Evolutionary conservation across 2,329 filamentous ascomycete species (phyloP).

Genomic region (Sarocladiaceae sp.): DNA sequence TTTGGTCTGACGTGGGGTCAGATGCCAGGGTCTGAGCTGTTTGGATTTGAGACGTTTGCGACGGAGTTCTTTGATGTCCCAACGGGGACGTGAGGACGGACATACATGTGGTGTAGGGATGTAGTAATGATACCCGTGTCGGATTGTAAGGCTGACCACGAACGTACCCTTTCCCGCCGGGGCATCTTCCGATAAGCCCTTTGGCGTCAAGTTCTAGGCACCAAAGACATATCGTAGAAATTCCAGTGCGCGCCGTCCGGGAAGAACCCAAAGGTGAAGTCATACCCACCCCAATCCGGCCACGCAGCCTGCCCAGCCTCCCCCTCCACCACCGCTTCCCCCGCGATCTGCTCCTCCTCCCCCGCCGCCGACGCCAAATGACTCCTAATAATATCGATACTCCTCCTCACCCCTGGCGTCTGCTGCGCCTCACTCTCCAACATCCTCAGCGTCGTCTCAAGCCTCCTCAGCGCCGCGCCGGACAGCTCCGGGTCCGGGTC

Average conservation of each 20-base stretch:
- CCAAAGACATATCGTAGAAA: neutral
- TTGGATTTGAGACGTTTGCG: neutral
- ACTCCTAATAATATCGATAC: conserved; percentile 11
- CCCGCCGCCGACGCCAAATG: neutral
- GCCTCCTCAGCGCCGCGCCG: neutral
- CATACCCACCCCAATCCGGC: neutral
- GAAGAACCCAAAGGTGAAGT: neutral
- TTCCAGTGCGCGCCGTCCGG: neutral
- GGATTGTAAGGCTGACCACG: no score
- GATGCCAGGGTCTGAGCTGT: neutral
- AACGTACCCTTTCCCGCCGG: no score
- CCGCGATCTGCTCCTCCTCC: no score
- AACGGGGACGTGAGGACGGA: no score
- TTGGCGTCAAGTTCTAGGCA: neutral
- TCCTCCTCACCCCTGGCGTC: conserved; percentile 12
- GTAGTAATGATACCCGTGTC: no score
- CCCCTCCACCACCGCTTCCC: neutral
- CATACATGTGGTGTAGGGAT: no score
- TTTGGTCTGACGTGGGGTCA: neutral
- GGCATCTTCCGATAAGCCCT: no score
- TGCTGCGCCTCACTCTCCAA: conserved; percentile 12
- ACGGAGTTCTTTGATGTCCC: neutral
- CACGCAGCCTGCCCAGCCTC: neutral
- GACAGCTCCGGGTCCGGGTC: neutral
- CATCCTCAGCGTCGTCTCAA: conserved; percentile 8